A percentile compares a stretch with the other conserved stretches of the same genome.
These are phyloP conservation scores for Penicillium paneum DNA, from an alignment of 2,329 filamentous ascomycete genomes.

Conservation along the genomic window DNA sequence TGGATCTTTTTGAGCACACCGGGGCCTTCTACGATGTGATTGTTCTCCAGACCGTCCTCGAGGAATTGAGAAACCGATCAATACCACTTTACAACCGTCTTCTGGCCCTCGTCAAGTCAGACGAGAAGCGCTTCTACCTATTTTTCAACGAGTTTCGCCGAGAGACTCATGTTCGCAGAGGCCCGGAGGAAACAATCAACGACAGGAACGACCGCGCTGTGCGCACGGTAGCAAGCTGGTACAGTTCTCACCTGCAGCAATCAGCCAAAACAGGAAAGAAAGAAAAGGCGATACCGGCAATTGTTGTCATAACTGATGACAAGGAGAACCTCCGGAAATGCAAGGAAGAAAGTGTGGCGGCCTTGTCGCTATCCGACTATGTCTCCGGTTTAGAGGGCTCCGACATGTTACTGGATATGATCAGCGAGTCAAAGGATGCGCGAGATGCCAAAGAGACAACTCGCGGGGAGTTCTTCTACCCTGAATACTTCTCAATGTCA, in stretches of 20 bases:
- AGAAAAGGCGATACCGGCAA: slow-evolving; percentile 62
- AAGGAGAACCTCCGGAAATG: slow-evolving; percentile 82
- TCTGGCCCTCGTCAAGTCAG: slow-evolving; percentile 84
- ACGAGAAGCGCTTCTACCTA: slow-evolving; percentile 95
- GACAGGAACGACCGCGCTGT: slow-evolving; percentile 95
- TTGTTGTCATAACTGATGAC: slow-evolving; percentile 94
- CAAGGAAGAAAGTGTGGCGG: slow-evolving; percentile 66
- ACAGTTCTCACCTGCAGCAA: slow-evolving; percentile 71
- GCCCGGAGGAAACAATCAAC: slow-evolving; percentile 81
- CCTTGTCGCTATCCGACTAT: slow-evolving; percentile 69
- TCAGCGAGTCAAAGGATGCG: slow-evolving; percentile 72
- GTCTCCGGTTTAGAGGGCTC: slow-evolving; percentile 80
- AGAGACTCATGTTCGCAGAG: slow-evolving; percentile 79
- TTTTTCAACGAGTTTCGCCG: slow-evolving; percentile 98
- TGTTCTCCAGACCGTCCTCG: slow-evolving; percentile 90
- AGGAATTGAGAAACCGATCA: slow-evolving; percentile 91
- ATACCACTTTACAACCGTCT: slow-evolving; percentile 92
- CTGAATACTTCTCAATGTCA: slow-evolving; percentile 83
- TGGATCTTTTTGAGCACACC: slow-evolving; percentile 94
- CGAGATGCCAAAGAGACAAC: slow-evolving; percentile 60
- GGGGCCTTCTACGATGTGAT: slow-evolving; percentile 95
- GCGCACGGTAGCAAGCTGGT: slow-evolving; percentile 83
- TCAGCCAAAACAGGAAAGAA: slow-evolving; percentile 54
- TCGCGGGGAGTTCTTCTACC: slow-evolving; percentile 72
- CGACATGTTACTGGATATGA: slow-evolving; percentile 86